Conservation (phyloP, 768 basidiomycete species). For the Kwoniella sp. region DNA sequence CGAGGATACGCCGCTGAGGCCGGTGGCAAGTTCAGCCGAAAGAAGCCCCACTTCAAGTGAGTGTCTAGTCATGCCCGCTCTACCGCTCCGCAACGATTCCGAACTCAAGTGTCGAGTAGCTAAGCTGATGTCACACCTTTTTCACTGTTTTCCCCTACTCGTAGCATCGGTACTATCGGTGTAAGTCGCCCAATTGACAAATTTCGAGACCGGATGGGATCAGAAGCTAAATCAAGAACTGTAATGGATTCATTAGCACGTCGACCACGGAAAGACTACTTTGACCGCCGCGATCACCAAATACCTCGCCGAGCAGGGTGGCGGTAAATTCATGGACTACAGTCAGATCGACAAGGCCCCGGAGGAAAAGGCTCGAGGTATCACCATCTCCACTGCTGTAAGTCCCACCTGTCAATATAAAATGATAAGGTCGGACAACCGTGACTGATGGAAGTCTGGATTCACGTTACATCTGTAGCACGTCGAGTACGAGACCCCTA, state of each 20-base stretch:
- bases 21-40: constrained; percentile 53
- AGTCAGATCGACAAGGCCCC: constrained; percentile 98
- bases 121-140: background rate
- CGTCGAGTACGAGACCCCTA: constrained; percentile 93
- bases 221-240: background rate
- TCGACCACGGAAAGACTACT: constrained; percentile 59
- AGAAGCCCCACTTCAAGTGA: constrained; percentile 58
- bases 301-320: constrained; percentile 75
- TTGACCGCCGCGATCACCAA: constrained; percentile 67
- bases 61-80: too few species aligned
- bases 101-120: background rate
- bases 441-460: background rate
- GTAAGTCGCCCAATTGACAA: constrained; percentile 30
- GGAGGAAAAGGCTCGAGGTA: constrained; percentile 98
- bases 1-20: constrained; percentile 53
- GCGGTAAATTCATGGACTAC: constrained; percentile 86
- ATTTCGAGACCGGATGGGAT: background rate
- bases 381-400: constrained; percentile 92
- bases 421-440: background rate
- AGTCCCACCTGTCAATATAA: constrained; percentile 14
- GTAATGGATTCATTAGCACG: constrained; percentile 46
- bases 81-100: too few species aligned
- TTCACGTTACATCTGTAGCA: constrained; percentile 61
- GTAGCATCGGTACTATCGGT: constrained; percentile 58
- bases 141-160: background rate